Evolutionary conservation across 2,329 filamentous ascomycete genomes (phyloP).

Genomic region (Aspergillus novoparasiticus): DNA sequence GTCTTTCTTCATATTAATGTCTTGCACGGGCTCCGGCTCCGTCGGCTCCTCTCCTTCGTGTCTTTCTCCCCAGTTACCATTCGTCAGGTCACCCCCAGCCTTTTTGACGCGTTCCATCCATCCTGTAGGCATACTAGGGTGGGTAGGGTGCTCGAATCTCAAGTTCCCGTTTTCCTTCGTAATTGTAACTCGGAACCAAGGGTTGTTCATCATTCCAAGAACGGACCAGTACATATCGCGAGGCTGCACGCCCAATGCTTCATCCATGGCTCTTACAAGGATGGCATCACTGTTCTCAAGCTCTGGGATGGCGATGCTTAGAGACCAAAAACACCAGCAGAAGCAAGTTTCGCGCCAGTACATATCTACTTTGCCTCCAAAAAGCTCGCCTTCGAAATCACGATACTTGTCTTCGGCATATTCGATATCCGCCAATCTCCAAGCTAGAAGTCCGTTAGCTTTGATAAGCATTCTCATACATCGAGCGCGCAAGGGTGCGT

Average conservation of each 20-base stretch:
- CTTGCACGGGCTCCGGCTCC: slow-evolving; percentile 56
- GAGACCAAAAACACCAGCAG: slow-evolving; percentile 91
- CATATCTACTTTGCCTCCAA: slow-evolving; percentile 77
- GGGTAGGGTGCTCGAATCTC: slow-evolving; percentile 85
- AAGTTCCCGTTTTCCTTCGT: slow-evolving; percentile 66
- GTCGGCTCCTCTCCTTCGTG: slow-evolving; percentile 52
- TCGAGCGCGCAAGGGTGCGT: slow-evolving; percentile 3
- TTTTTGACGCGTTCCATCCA: slow-evolving; percentile 96
- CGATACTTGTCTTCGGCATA: slow-evolving; percentile 89
- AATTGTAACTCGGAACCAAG: slow-evolving; percentile 84
- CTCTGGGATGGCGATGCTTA: slow-evolving; percentile 66
- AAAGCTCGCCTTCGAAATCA: slow-evolving; percentile 64
- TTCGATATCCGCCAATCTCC: slow-evolving; percentile 74
- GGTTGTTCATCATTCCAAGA: slow-evolving; percentile 97
- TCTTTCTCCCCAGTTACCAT: slow-evolving; percentile 83
- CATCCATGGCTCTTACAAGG: slow-evolving; percentile 85
- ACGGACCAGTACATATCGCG: slow-evolving; percentile 97
- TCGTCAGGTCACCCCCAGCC: slow-evolving; percentile 74
- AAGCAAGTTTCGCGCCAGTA: slow-evolving; percentile 79
- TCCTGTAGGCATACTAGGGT: slow-evolving; percentile 75
- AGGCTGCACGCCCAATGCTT: slow-evolving; percentile 81
- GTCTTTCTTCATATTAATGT: slow-evolving; percentile 77
- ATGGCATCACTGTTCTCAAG: slow-evolving; percentile 70
- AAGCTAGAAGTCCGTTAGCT: slow-evolving; percentile 48
- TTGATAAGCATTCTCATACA: neutral